Conservation (phyloP, 2,329 filamentous ascomycete species). For the Ophiostoma novo-ulmi region DNA sequence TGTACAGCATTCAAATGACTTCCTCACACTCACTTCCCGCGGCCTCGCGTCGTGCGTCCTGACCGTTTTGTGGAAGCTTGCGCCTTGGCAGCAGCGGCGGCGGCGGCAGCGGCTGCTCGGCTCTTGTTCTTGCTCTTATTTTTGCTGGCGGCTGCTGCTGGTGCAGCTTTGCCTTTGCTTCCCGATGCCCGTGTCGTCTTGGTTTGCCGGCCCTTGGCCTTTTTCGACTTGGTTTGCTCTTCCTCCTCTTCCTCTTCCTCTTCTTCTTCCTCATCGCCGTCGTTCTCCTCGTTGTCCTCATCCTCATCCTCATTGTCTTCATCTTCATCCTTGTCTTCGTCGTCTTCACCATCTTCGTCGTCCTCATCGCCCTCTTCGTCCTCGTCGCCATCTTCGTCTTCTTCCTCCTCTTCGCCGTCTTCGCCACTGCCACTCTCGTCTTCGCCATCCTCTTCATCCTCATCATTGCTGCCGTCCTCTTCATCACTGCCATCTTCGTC, state of each 20-base stretch:
- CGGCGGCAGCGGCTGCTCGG: background rate
- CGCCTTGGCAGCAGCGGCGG: background rate
- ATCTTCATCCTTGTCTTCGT: conserved; percentile 13
- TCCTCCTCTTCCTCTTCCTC: conserved; percentile 18
- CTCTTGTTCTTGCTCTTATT: background rate
- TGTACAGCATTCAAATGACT: background rate
- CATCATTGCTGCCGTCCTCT: background rate
- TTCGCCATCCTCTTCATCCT: background rate
- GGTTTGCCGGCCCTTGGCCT: conserved; percentile 21
- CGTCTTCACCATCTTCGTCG: background rate
- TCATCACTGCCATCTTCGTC: background rate
- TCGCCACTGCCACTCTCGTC: conserved; percentile 4
- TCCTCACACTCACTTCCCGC: background rate
- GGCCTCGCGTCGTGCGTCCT: conserved; percentile 5
- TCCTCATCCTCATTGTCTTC: conserved; percentile 11
- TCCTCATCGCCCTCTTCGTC: background rate
- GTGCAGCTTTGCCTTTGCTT: background rate
- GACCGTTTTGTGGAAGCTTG: background rate
- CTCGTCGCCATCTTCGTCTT: background rate
- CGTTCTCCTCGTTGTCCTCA: background rate
- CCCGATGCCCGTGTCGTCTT: conserved; percentile 22
- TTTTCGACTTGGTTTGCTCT: conserved; percentile 15
- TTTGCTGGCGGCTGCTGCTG: background rate
- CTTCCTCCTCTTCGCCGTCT: conserved; percentile 7
- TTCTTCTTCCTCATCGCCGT: conserved; percentile 8